phyloP scores from a whole-genome alignment of 2,329 filamentous ascomycete genomes.

The Leptographium procerum region DNA sequence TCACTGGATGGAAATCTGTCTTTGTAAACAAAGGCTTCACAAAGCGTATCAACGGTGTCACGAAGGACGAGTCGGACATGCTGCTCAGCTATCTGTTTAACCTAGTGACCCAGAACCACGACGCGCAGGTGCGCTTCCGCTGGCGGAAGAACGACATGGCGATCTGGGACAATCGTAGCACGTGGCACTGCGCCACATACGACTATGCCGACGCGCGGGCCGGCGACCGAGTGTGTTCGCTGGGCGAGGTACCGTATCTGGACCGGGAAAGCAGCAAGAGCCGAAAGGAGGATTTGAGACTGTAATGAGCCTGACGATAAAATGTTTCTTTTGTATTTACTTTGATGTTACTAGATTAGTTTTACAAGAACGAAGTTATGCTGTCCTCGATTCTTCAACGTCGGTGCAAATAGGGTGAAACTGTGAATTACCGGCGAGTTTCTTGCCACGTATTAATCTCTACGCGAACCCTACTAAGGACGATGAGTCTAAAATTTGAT shows the following conservation, averaged over 20 bases:
- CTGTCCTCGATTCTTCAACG: no score
- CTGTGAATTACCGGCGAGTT: no score
- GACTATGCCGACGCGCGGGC: slow-evolving; percentile 40
- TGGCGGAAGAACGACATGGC: slow-evolving; percentile 43
- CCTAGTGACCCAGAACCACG: slow-evolving; percentile 42
- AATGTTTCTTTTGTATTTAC: background rate
- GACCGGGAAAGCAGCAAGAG: slow-evolving; percentile 21
- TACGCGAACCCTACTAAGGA: no score
- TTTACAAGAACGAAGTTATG: no score
- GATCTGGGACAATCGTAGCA: slow-evolving; percentile 55
- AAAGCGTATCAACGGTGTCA: slow-evolving; percentile 42
- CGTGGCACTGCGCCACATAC: slow-evolving; percentile 43
- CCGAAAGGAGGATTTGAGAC: background rate
- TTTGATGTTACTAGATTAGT: background rate
- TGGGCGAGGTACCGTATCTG: slow-evolving; percentile 32
- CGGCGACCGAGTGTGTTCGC: slow-evolving; percentile 29
- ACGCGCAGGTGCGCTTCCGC: slow-evolving; percentile 42
- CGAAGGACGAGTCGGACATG: slow-evolving; percentile 40
- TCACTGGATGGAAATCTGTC: slow-evolving; percentile 46
- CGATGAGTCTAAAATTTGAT: no score
- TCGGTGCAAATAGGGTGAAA: no score
- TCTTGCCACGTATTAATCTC: no score
- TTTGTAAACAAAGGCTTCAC: slow-evolving; percentile 41
- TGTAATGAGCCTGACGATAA: background rate
- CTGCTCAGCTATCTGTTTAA: slow-evolving; percentile 37